Conservation (phyloP, 2,329 filamentous ascomycete species). For the Fusarium gaditjirri region DNA sequence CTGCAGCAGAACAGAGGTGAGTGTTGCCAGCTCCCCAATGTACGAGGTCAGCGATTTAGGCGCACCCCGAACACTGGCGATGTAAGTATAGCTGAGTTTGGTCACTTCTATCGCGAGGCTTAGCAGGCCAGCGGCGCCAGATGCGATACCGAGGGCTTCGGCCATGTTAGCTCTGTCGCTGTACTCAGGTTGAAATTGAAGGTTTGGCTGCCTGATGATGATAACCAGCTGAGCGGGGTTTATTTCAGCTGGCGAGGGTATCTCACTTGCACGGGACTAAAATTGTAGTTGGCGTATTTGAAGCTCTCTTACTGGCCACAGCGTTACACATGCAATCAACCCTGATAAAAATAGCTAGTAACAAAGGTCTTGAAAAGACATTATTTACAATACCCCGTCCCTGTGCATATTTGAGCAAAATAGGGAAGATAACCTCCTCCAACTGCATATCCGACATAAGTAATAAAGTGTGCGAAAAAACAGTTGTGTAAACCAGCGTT, state of each 20-base stretch:
- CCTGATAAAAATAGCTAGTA: background rate
- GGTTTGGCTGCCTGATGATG: background rate
- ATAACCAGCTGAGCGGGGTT: background rate
- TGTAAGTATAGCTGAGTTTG: background rate
- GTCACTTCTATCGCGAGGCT: background rate
- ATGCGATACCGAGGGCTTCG: background rate
- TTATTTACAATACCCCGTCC: no score
- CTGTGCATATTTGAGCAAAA: no score
- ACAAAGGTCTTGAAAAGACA: background rate
- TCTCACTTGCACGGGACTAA: background rate
- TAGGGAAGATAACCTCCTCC: no score
- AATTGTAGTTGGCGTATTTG: background rate
- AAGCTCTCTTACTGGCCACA: background rate
- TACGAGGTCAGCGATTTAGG: background rate
- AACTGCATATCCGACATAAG: no score
- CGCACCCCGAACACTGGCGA: background rate
- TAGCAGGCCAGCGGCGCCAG: background rate
- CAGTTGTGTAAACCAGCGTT: no score
- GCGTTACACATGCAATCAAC: no score
- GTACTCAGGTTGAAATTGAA: background rate
- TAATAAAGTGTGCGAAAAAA: rapidly evolving
- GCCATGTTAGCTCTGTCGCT: background rate
- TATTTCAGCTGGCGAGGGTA: background rate
- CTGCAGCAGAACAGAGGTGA: background rate
- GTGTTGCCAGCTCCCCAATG: background rate